A percentile compares a stretch with the other conserved stretches of the same genome.
Conservation (phyloP, 345 rosid genomes). For the Raphanus raphanistrum region DNA sequence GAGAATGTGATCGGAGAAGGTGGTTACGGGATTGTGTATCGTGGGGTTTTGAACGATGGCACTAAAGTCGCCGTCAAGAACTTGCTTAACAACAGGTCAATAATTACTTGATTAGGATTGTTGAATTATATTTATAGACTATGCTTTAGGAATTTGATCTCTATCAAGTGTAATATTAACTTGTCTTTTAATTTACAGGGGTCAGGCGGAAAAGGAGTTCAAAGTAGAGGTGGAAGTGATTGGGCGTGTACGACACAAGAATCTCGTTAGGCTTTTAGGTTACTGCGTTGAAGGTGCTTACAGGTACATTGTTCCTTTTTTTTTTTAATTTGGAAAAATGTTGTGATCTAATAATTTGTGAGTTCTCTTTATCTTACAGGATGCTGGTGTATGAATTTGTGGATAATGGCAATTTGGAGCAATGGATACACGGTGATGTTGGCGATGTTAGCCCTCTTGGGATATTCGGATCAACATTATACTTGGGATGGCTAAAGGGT, state of each 20-base stretch:
- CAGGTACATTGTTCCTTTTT: slow-evolving; percentile 48
- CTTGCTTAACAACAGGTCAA: slow-evolving; percentile 63
- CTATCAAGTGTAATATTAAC: neutral
- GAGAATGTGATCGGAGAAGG: slow-evolving; percentile 99
- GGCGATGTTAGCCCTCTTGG: slow-evolving; percentile 91
- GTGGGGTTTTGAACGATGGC: slow-evolving; percentile 75
- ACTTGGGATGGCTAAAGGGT: slow-evolving; percentile 96
- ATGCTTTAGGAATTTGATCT: neutral
- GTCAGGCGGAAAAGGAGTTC: slow-evolving; percentile 83
- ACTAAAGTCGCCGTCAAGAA: slow-evolving; percentile 89
- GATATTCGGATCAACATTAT: slow-evolving; percentile 81
- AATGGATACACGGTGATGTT: slow-evolving; percentile 96
- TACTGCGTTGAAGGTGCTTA: slow-evolving; percentile 96
- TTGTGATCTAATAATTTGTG: neutral
- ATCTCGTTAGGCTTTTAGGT: slow-evolving; percentile 85
- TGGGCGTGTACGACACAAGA: slow-evolving; percentile 94
- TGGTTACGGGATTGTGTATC: slow-evolving; percentile 90
- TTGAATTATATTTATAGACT: too few relatives aligned
- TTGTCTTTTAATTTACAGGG: neutral
- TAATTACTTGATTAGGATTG: too few relatives aligned
- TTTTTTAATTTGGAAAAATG: neutral
- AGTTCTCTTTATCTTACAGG: slow-evolving; percentile 28
- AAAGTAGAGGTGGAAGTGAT: slow-evolving; percentile 94
- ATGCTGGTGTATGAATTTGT: slow-evolving; percentile 95
- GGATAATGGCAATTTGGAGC: slow-evolving; percentile 91